These are phyloP conservation scores for Agrocybe pediades DNA, from an alignment of 768 basidiomycete genomes.

Conservation along the genomic window DNA sequence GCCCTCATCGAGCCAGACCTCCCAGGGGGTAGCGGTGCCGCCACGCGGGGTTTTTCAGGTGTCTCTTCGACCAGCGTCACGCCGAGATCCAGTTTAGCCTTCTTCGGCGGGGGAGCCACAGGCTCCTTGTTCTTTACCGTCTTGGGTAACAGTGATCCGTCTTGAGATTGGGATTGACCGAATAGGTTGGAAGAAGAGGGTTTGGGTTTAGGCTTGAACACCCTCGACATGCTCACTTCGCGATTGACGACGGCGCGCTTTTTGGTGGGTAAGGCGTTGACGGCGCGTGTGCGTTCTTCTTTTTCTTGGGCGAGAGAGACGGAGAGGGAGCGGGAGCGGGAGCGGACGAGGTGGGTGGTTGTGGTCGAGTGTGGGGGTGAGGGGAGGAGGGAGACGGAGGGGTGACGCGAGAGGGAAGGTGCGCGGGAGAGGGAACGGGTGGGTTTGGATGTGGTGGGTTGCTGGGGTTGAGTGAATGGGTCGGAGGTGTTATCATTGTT, in stretches of 20 bases:
- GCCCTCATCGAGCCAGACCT: conserved; percentile 21
- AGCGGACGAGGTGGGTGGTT: conserved; percentile 28
- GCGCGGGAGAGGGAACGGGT: conserved; percentile 15
- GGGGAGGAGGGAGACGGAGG: conserved; percentile 30
- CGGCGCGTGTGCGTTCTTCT: conserved; percentile 41
- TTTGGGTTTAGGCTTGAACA: conserved; percentile 53
- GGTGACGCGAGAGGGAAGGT: conserved; percentile 26
- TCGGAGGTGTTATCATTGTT: background rate
- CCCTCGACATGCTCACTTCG: conserved; percentile 78
- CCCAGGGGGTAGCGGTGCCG: too few relatives aligned
- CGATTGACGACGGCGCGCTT: conserved; percentile 56
- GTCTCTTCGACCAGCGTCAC: conserved; percentile 58
- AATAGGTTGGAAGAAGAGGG: too few relatives aligned
- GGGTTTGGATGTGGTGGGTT: conserved; percentile 1
- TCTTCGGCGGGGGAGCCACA: conserved; percentile 22
- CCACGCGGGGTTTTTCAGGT: conserved; percentile 36
- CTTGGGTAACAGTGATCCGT: background rate
- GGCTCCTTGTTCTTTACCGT: conserved; percentile 12
- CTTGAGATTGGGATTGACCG: conserved; percentile 18
- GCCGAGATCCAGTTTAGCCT: conserved; percentile 29
- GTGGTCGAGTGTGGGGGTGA: conserved; percentile 28
- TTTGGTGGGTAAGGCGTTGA: conserved; percentile 38
- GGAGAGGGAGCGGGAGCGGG: conserved; percentile 65
- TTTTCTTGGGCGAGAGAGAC: conserved; percentile 69
- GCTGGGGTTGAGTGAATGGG: conserved; percentile 11